Base-by-base conservation (phyloP, 1,284 basidiomycete genomes). In the Tilletia indica region DNA sequence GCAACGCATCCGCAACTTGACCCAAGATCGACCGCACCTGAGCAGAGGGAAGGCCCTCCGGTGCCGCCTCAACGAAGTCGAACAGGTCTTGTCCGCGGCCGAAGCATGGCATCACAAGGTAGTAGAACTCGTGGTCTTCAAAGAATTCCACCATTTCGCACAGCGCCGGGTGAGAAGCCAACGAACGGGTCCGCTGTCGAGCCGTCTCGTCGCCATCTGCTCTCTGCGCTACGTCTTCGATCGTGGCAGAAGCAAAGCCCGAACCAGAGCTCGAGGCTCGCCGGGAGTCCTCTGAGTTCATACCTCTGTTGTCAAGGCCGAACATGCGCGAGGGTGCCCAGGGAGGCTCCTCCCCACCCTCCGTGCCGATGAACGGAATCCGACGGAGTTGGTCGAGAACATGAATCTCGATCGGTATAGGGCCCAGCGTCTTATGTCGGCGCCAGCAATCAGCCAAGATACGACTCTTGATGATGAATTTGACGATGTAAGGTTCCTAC, bases 381-480 rank as follows among this genome's bases (percentile, higher is more conserved):
- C 94, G 81, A 87, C 92, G 83, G 87, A 97, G 83, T 76, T 88
- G 88, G 71, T 89, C 87, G 92, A 99, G 93, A 76, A 99, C 96
- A 84, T 97, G 97, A 54, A 99, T 97, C 86, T 99, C 97, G 85
- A 98, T 95, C 6, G 97, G 96, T 78, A 99, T 97, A 0, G 96
- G 97, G 51, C 97, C 97, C 80, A 93, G 89, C 73, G 91, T 89
- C 54, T 93, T 92, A 85, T 99, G 97, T 81, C 86, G 92, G 91
- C 87, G 97, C 97, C 97, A 99, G 84, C 95, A 99, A 86, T 99
- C 96, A 25, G 96, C 97, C 67, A 99, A 88, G 74, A 99, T 99
- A 69, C 95, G 92, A 71, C 93, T 94, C 86, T 99, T 99, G 87
- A 98, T 96, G 82, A 99, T 91, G 85, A 97, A 96, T 84, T 99